Evolutionary conservation across 2,329 filamentous ascomycete genomes (phyloP), one percentile per base, ranked within the genome.

Genomic region (Fusarium sp.): DNA sequence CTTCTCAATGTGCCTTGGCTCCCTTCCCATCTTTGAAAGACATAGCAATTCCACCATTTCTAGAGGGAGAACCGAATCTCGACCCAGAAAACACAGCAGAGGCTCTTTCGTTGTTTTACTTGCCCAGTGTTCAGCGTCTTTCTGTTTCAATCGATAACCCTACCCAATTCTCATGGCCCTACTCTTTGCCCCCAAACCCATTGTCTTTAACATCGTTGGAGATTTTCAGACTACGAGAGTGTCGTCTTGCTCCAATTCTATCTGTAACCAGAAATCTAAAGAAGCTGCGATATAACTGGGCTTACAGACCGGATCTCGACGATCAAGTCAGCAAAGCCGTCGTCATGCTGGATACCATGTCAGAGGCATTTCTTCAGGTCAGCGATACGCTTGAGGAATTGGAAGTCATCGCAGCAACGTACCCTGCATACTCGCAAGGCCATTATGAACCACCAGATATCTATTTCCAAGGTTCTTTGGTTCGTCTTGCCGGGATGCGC

Each of bases 111-210:
- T 33, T 55, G 2, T 63, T 68, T 24, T 68, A 70, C 40, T 36
- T 70, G 14, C 60, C 57, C 2, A 36, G 28, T 0, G 11, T 70
- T 15, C 7, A 34, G 24, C 6, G 10, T 19, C 46, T 70, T 6
- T 59, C 52, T 0, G 6, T 57, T 6, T 60, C 65, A 2, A 57
- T 69, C 8, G 62, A 62, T 6, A 70, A 71, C 19, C 61, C 65
- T 0, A 24, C 7, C 1, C 28, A 52, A 0, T 68, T 72, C 14
- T 5, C 33, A 3, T 68, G 65, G 62, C 67, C 65, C 2, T 14
- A 3, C 4, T 8, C 15, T 11, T 28, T 19, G 3, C 6, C 58
- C 1, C 67, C 65, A 14, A 31, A 7, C 1, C 59, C 60, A 9
- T 8, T 6, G 6, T 31, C 24, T 1, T 13, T 69, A 6, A 33